A percentile compares a stretch with the other conserved stretches of the same genome.
Conservation (phyloP, 192 early-diverging fungal species). For the Coemansia sp. region DNA sequence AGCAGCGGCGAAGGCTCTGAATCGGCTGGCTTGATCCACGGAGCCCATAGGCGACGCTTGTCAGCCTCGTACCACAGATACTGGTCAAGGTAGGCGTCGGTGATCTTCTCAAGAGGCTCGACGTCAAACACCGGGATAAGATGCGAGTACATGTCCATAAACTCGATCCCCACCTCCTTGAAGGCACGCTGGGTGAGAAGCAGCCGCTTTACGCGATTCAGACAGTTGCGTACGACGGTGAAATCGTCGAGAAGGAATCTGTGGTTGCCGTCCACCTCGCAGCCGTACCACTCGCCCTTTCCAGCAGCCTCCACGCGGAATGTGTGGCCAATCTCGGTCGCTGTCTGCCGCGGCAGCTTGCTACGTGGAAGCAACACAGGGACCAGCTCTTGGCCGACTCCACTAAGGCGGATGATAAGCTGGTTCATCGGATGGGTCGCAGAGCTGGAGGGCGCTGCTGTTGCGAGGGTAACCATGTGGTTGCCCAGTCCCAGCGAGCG, state of each 20-base stretch:
- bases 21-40: slow-evolving; percentile 99
- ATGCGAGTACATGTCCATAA: slow-evolving; percentile 98
- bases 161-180: slow-evolving; percentile 99
- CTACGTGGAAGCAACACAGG: slow-evolving; percentile 12
- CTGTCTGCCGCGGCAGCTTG: neutral
- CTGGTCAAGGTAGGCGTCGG: slow-evolving; percentile 98
- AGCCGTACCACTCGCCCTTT: slow-evolving; percentile 46
- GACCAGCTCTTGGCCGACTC: slow-evolving; percentile 17
- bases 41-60: slow-evolving; percentile 94
- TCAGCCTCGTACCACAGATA: slow-evolving; percentile 99
- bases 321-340: neutral
- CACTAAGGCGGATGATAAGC: slow-evolving; percentile 12
- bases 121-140: slow-evolving; percentile 97
- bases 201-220: slow-evolving; percentile 85
- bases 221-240: slow-evolving; percentile 29
- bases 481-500: slow-evolving; percentile 22
- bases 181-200: slow-evolving; percentile 97
- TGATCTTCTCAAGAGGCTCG: slow-evolving; percentile 99
- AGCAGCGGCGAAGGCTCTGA: slow-evolving; percentile 95
- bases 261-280: slow-evolving; percentile 55
- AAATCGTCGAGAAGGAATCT: slow-evolving; percentile 23
- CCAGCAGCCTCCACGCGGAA: slow-evolving; percentile 10
- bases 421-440: neutral
- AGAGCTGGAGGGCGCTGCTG: neutral
- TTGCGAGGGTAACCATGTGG: slow-evolving; percentile 1